A percentile compares a stretch with the other conserved stretches of the same genome.
Conservation (phyloP, 2,329 filamentous ascomycete species). For the Ceratocystis destructans region DNA sequence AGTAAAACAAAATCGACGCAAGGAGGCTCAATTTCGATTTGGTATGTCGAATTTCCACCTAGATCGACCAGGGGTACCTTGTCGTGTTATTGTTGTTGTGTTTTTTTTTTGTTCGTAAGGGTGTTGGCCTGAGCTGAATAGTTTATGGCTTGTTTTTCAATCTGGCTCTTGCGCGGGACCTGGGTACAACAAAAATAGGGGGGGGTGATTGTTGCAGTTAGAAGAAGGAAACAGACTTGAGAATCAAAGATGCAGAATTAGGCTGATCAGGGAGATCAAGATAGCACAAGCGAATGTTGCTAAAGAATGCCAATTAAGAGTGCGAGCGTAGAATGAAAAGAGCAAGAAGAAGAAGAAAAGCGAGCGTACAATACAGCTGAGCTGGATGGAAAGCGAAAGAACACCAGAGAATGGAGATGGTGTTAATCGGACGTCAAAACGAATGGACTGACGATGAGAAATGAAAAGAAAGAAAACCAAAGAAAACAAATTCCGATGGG, state of each 20-base stretch:
- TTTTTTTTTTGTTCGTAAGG: neutral
- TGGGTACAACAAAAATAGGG: neutral
- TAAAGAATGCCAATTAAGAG: neutral
- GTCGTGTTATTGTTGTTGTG: constrained; percentile 1
- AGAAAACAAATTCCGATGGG: neutral
- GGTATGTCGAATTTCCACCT: neutral
- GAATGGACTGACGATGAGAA: neutral
- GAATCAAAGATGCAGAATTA: neutral
- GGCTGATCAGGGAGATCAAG: neutral
- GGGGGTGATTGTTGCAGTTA: neutral
- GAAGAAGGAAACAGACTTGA: neutral
- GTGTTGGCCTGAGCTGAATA: constrained; percentile 1
- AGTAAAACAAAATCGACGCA: neutral
- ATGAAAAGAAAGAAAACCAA: neutral
- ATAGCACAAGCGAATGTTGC: constrained; percentile 1
- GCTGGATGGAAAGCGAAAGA: neutral
- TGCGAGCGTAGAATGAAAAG: neutral
- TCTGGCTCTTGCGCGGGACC: neutral
- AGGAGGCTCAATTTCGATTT: neutral
- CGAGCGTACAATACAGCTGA: neutral
- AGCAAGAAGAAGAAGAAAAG: neutral
- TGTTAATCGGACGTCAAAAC: neutral
- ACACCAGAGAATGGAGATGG: neutral
- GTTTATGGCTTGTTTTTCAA: neutral
- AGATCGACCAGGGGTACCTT: constrained; percentile 1